Evolutionary conservation across 345 rosid genomes (phyloP).

Genomic region (Gossypium raimondii): DNA sequence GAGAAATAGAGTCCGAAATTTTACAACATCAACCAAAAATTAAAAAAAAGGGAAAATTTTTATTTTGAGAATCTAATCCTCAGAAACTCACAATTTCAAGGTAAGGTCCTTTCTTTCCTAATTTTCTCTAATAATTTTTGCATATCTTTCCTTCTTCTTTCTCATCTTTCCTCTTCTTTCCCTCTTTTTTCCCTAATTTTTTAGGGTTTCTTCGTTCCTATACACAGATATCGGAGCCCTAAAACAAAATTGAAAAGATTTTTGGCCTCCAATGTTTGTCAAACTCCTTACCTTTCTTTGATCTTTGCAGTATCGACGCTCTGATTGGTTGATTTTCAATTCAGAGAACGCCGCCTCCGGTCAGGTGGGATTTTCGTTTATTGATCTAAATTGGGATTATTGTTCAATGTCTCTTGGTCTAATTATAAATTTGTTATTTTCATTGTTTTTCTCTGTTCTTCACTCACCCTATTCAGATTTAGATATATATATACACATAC

Average conservation of each 20-base stretch:
- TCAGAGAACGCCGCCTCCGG: neutral
- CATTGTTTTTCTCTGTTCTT: too few relatives aligned
- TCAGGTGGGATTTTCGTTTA: neutral
- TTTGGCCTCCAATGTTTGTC: neutral
- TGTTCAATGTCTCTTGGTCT: neutral
- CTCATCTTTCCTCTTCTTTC: neutral
- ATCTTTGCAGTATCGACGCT: neutral
- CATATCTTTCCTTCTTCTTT: neutral
- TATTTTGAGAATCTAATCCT: neutral
- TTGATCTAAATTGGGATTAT: neutral
- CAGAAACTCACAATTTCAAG: neutral
- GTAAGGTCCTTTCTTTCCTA: neutral
- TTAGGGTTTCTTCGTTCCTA: slow-evolving; percentile 7
- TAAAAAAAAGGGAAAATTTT: neutral
- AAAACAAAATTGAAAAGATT: neutral
- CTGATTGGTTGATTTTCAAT: neutral
- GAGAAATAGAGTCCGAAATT: neutral
- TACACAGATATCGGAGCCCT: neutral
- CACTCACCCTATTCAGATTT: too few relatives aligned
- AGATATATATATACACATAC: too few relatives aligned
- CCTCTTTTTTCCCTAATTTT: too few relatives aligned
- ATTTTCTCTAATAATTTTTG: neutral
- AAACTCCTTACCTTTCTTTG: neutral
- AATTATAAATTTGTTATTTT: neutral
- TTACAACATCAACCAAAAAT: neutral